Base-by-base conservation (phyloP, 352 stramenopile genomes). In the Globisporangium megalacanthum region DNA sequence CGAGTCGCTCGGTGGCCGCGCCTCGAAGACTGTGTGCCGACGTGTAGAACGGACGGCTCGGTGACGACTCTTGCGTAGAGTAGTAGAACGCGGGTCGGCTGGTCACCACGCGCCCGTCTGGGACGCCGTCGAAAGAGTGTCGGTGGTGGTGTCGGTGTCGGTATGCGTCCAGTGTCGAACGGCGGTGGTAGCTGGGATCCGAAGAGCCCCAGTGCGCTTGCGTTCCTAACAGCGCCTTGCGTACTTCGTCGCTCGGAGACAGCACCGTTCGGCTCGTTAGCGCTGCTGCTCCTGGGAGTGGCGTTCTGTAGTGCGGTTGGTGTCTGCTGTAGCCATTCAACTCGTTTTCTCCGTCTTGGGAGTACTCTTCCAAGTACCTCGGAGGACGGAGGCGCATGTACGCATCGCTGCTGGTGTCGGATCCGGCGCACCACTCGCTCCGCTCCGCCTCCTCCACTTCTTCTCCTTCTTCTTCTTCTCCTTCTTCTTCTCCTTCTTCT, bases 231-330 rank as follows among this genome's bases (percentile, higher is more conserved):
- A 89, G 44, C 1, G 73, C 75, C 45, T 83, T 75, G 35, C 79
- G 71, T 33, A 89, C 54, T 53, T 72, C 69, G n/a, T 79, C 77
- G 41, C 71, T 89, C 0, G 77, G 65, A 52, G 79, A 89, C 45
- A 89, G 57, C 10, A 64, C 39, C 13, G 68, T 22, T 0, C 51
- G 68, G 37, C 60, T 70, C 47, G 58, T 13, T 55, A 52, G 25
- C 36, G 22, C 25, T 29, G 25, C 25, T 29, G 25, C 25, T 29
- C 25, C 20, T 25, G 9, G 6, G 33, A 17, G 25, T 4, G 17
- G 11, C 19, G 29, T 20, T 10, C n/a, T 29, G 42, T 14, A 31
- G 49, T 20, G 31, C 14, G 10, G n/a, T 19, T 51, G 19, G 42
- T 48, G 42, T 39, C 35, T 39, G 8, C 8, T 19, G 44, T 25